Percentiles rank a stretch among this genome's conserved stretches.
These are phyloP conservation scores for Heracleum sosnowskyi DNA, from an alignment of 129 eudicot species.

Conservation along the genomic window DNA sequence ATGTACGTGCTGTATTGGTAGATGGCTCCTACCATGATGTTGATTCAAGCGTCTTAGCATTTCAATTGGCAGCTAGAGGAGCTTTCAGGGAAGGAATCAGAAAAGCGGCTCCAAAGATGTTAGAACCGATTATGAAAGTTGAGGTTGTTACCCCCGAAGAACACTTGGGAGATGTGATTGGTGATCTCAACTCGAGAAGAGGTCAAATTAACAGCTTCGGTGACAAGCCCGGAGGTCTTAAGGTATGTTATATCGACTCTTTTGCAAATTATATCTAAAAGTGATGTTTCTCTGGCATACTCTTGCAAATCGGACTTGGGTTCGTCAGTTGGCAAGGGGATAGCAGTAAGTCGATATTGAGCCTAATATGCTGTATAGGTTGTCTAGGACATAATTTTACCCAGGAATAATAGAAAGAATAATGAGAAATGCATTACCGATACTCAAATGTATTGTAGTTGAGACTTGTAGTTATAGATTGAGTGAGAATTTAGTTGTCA, in stretches of 20 bases:
- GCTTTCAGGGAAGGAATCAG: conserved; percentile 64
- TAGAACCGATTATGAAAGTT: conserved; percentile 90
- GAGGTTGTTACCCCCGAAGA: conserved; percentile 99
- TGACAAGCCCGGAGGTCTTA: conserved; percentile 96
- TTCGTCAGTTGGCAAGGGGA: not conserved
- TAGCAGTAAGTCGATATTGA: not conserved
- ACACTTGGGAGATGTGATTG: conserved; percentile 97
- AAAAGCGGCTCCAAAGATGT: conserved; percentile 74
- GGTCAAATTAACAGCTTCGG: conserved; percentile 92
- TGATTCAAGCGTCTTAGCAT: conserved; percentile 88
- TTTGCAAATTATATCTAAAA: not conserved
- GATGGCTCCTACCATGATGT: conserved; percentile 96
- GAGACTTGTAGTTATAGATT: not conserved
- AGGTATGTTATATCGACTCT: conserved; percentile 39
- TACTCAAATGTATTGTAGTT: not conserved
- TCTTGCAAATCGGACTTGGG: not conserved
- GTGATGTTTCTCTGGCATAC: not conserved
- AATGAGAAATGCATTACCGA: not conserved
- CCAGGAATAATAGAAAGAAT: not conserved
- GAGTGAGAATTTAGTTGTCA: not conserved
- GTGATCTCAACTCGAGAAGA: conserved; percentile 94
- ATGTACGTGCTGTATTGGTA: conserved; percentile 74
- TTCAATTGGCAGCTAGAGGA: conserved; percentile 83
- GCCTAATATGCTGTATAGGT: not conserved
- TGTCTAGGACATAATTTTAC: not conserved